Evolutionary conservation across 345 rosid genomes (phyloP).

Genomic region (Moricandia moricandioides): DNA sequence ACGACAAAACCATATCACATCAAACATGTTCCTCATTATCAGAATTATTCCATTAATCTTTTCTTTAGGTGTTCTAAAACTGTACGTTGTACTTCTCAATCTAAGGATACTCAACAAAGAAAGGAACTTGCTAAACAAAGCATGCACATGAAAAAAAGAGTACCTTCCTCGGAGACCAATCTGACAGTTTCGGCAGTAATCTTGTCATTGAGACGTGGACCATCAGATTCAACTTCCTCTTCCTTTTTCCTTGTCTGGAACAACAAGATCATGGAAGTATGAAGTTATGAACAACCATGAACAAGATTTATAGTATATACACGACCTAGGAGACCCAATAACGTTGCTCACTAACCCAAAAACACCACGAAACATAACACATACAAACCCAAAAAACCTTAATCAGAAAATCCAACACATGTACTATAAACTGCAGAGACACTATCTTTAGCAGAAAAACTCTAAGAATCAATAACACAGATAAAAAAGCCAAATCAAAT

Average conservation of each 20-base stretch:
- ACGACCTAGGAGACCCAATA: background rate
- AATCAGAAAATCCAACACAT: background rate
- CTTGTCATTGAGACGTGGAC: conserved; percentile 40
- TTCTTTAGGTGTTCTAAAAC: background rate
- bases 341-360: background rate
- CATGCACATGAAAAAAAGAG: background rate
- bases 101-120: background rate
- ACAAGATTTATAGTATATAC: background rate
- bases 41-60: background rate
- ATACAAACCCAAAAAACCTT: background rate
- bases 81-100: background rate
- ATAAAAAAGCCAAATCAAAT: background rate
- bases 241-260: conserved; percentile 26
- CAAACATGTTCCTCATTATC: background rate
- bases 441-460: background rate
- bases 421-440: background rate
- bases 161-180: conserved; percentile 35
- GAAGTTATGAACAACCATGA: background rate
- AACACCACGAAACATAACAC: background rate
- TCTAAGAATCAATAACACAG: background rate
- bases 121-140: background rate
- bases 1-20: conserved; percentile 9
- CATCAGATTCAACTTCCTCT: conserved; percentile 31
- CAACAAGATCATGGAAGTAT: background rate
- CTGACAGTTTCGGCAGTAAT: conserved; percentile 31